These are phyloP conservation scores for Harringtonia lauricola DNA, from an alignment of 2,329 filamentous ascomycete species.

Conservation along the genomic window DNA sequence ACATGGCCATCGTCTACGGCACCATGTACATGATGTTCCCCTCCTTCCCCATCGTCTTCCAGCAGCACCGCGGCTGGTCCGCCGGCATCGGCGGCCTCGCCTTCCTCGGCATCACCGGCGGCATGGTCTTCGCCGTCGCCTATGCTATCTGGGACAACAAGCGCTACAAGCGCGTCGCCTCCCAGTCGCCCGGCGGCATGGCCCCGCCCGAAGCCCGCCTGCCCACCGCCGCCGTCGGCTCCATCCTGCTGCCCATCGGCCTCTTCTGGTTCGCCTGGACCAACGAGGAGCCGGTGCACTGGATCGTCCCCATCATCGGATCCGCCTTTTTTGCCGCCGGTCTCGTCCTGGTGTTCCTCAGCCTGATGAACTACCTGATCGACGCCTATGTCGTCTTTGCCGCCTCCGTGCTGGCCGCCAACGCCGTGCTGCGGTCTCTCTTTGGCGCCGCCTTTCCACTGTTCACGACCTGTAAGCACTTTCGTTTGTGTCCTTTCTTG, in stretches of 20 bases:
- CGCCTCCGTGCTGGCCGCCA: conserved; percentile 63
- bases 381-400: conserved; percentile 67
- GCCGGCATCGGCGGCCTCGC: conserved; percentile 49
- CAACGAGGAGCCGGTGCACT: conserved; percentile 30
- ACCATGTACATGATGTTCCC: conserved; percentile 50
- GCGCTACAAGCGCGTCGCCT: conserved; percentile 35
- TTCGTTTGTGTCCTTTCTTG: neutral
- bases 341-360: conserved; percentile 54
- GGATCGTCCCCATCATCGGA: conserved; percentile 24
- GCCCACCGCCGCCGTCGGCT: conserved; percentile 49
- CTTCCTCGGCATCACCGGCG: conserved; percentile 58
- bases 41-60: conserved; percentile 56
- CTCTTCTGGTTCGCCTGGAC: conserved; percentile 64
- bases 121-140: conserved; percentile 47
- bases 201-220: conserved; percentile 58
- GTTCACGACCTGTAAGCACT: conserved; percentile 45
- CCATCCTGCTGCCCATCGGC: conserved; percentile 49
- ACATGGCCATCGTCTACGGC: conserved; percentile 51
- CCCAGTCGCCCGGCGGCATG: conserved; percentile 32
- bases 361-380: conserved; percentile 55
- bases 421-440: conserved; percentile 57
- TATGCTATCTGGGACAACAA: conserved; percentile 46
- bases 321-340: conserved; percentile 29
- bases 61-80: conserved; percentile 46
- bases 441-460: conserved; percentile 66